These are phyloP conservation scores for Podospora didyma DNA, from an alignment of 495 filamentous ascomycete species.

Conservation along the genomic window DNA sequence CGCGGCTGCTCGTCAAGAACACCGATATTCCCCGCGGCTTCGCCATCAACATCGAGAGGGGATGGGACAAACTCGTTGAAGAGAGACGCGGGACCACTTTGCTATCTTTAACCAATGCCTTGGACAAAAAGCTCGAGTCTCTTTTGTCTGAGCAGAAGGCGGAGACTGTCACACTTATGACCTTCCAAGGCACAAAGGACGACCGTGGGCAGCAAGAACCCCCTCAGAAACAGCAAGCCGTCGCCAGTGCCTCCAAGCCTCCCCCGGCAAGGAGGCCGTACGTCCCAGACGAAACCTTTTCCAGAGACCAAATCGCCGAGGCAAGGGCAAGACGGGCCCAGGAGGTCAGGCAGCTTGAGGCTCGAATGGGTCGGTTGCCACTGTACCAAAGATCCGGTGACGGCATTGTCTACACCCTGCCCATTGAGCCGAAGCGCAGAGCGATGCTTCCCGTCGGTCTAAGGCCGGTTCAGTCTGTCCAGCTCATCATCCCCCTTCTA, in stretches of 20 bases:
- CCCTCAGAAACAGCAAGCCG: constrained; percentile 33
- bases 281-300: constrained; percentile 42
- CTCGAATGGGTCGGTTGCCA: constrained; percentile 66
- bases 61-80: constrained; percentile 66
- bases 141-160: constrained; percentile 69
- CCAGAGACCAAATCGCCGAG: constrained; percentile 51
- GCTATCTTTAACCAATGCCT: constrained; percentile 61
- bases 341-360: constrained; percentile 73
- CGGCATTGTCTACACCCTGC: constrained; percentile 66
- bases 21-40: constrained; percentile 75
- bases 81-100: constrained; percentile 56
- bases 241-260: constrained; percentile 44
- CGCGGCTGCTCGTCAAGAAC: constrained; percentile 65
- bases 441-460: constrained; percentile 59
- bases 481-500: constrained; percentile 64
- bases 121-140: constrained; percentile 71
- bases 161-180: constrained; percentile 73
- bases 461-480: constrained; percentile 59
- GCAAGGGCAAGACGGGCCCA: constrained; percentile 61
- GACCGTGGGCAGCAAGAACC: constrained; percentile 13
- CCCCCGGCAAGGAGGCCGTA: constrained; percentile 25
- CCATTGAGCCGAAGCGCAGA: constrained; percentile 63
- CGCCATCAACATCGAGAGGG: constrained; percentile 74
- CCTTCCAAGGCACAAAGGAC: constrained; percentile 56
- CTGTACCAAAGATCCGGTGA: constrained; percentile 68